Evolutionary conservation across 345 rosid species (phyloP).

Genomic region (rapeseed (Brassica napus)): DNA sequence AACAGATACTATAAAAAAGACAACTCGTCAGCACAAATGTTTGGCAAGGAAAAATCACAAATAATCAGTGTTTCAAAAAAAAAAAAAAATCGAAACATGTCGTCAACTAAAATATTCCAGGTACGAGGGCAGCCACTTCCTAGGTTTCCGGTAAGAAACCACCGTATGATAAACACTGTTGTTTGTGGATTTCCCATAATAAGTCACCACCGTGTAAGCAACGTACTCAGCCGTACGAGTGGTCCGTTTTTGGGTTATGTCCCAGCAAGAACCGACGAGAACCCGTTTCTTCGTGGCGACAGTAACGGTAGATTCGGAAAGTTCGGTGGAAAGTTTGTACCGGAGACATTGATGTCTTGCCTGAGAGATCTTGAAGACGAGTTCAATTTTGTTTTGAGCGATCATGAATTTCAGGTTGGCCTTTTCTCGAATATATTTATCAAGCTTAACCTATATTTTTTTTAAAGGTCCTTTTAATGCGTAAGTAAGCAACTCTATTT

Average conservation of each 20-base stretch:
- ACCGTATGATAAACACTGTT: slow-evolving; percentile 7
- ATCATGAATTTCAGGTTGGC: slow-evolving; percentile 68
- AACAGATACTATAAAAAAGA: slow-evolving; percentile 4
- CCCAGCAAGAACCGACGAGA: slow-evolving; percentile 26
- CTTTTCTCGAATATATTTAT: background rate
- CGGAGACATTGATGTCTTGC: slow-evolving; percentile 60
- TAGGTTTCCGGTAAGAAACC: slow-evolving; percentile 14
- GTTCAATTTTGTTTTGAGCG: slow-evolving; percentile 47
- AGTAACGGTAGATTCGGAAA: slow-evolving; percentile 49
- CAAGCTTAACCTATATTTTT: background rate
- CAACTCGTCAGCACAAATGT: background rate
- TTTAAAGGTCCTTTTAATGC: too few relatives aligned
- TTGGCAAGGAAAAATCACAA: slow-evolving; percentile 1
- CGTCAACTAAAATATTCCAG: slow-evolving; percentile 20
- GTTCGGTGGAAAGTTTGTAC: slow-evolving; percentile 82
- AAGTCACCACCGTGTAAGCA: slow-evolving; percentile 6
- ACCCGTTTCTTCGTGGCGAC: background rate
- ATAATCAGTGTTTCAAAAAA: background rate
- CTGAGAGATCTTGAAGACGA: slow-evolving; percentile 61
- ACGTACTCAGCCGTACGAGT: background rate
- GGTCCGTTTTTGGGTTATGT: slow-evolving; percentile 7
- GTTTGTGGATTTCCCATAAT: slow-evolving; percentile 12
- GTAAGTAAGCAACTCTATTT: background rate
- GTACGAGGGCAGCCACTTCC: slow-evolving; percentile 1
- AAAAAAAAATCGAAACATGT: slow-evolving; percentile 14